Conservation (phyloP, 1,139 yeast genomes). For the Diutina pseudorugosa region DNA sequence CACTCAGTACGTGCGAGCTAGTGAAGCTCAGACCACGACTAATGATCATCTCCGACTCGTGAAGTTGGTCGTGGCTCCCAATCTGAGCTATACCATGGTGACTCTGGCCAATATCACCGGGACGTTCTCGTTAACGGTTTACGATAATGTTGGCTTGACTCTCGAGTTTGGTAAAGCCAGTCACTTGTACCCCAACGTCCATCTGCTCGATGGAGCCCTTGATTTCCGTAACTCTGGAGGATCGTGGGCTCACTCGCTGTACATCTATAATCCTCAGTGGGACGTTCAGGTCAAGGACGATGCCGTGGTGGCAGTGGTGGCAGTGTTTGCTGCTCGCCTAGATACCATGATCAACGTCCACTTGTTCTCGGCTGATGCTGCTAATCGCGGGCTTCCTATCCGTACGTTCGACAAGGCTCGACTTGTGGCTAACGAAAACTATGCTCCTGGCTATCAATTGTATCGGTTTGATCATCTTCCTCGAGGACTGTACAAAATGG, state of each 20-base stretch:
- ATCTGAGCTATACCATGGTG: neutral
- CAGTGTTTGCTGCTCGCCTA: slow-evolving; percentile 10
- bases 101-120: neutral
- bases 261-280: slow-evolving; percentile 54
- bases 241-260: slow-evolving; percentile 37
- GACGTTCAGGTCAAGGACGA: slow-evolving; percentile 14
- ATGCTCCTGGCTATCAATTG: slow-evolving; percentile 13
- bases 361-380: slow-evolving; percentile 22
- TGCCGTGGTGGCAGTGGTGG: slow-evolving; percentile 15
- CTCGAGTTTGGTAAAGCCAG: slow-evolving; percentile 16
- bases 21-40: slow-evolving; percentile 12
- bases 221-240: slow-evolving; percentile 37
- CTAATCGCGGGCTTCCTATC: slow-evolving; percentile 11
- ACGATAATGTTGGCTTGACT: slow-evolving; percentile 4
- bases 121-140: neutral
- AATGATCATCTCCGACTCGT: slow-evolving; percentile 16
- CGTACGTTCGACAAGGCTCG: slow-evolving; percentile 19
- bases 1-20: slow-evolving; percentile 16
- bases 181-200: slow-evolving; percentile 11
- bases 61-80: neutral
- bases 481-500: slow-evolving; percentile 25
- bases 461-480: slow-evolving; percentile 14
- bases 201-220: slow-evolving; percentile 36
- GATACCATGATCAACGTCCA: slow-evolving; percentile 21
- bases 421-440: slow-evolving; percentile 18